Base-by-base conservation (phyloP, 345 rosid species). In the Firmiana major region DNA sequence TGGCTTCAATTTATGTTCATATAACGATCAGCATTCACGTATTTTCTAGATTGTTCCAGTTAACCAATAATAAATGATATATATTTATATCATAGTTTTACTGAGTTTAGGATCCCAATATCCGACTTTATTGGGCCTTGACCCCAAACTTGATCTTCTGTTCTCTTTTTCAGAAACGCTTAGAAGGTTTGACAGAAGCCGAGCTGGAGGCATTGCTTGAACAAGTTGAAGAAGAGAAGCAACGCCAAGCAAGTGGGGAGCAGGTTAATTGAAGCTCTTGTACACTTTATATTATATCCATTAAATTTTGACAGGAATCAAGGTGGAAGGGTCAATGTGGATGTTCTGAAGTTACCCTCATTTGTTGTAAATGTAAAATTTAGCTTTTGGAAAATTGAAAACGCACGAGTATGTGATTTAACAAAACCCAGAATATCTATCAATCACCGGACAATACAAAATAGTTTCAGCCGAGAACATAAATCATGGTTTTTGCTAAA, bases 201-300 rank as follows among this genome's bases (percentile, higher is more conserved):
- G 98, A 95, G 80, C 84, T 95, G 69, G 94, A 79, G 78, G 93
- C 85, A 63, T 78, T 95, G 86, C 86, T 95, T 60, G 98, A 93
- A 81, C 97, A 95, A 73, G 99, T 95, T 66, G 99, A 93, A 83
- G 98, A 94, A 88, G 97, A 95, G 86, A 95, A 91, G 89, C 76
- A 87, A 78, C 87, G 83, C 9, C 49, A 84, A 51, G 79, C 83
- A 9, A 84, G 80, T 49, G 86, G 87, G 2, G 92, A 90, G 81
- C 83, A 86, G 78, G 73, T 86, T 69, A 82, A 86, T 55, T 85
- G 83, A 88, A 80, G 70, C 17, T 68, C 40, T 38, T 38, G n/a
- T 4, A 38, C 6, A 38, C 40, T 36, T 42, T 70, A 69, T 66
- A 3, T n/a, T 73, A 22, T 48, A 46, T 72, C 40, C 58, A 48